Evolutionary conservation across 1,139 yeast genomes (phyloP), one percentile per base, ranked within the genome.

Genomic region (Lodderomyces parapsilosis): DNA sequence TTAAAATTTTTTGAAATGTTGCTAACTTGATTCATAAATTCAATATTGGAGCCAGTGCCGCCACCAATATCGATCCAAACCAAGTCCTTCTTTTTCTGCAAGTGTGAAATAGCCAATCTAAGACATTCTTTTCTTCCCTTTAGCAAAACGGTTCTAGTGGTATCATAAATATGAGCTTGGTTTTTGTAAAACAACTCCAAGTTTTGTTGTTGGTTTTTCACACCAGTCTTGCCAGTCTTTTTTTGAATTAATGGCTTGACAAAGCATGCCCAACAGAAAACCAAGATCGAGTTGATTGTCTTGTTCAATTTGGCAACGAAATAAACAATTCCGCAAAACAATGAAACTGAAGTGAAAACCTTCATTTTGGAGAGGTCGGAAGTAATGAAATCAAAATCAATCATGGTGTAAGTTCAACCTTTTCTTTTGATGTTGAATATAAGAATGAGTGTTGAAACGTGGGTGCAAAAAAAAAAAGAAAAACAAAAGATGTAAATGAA

Each of bases 11-110:
- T 58, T 35, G 75, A 55, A 35, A 81, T 64, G 5, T 82, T 76
- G 44, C 76, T 65, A 38, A 80, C 64, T 41, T 67, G 59, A 59
- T 83, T 71, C 95, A 86, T 86, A 53, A 75, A 74, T 61, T 86
- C 94, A 54, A 86, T 82, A 63, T 86, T 86, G 62, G 83, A 73
- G 39, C 95, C 96, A 5, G 95, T 86, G 22, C 94, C 94, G 35
- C 94, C 94, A 42, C 95, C 95, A 58, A 86, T 75, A 59, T 86
- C 96, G 43, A 86, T 74, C 96, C 96, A 86, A 38, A 86, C 82
- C 42, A 84, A 65, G 43, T 74, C 74, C 42, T 63, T 62, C 42
- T 61, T 58, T 39, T 60, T 61, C 38, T 60, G 57, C 41, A 83
- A 65, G 58, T 84, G 91, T 32, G 81, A 60, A 32, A 71, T 71